Evolutionary conservation across 2,329 filamentous ascomycete species (phyloP), one percentile per base, ranked within the genome.

Genomic region (Chaetomiaceae sp.): DNA sequence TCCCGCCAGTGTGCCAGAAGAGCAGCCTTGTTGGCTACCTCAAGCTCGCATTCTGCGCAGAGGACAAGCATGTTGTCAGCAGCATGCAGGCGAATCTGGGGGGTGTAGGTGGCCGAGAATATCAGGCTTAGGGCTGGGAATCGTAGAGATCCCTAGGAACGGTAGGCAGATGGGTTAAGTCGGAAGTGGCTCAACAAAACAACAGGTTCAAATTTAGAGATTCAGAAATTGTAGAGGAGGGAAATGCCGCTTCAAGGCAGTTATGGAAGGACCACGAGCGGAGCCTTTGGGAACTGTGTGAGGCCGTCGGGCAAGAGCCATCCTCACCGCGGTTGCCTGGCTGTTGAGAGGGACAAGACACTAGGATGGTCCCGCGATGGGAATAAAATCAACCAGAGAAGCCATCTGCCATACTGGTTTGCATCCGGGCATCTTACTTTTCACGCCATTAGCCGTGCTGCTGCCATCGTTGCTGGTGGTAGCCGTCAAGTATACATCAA

Each of bases 1-100:
- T 53, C 49, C n/a, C 48, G 11, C 52, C 52, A 59, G 14, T 59
- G 57, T 3, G 21, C 27, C n/a, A 43, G 8, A 20, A 57, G 48
- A 16, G 38, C 48, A 18, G 27, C 33, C 21, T 42, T 16, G 37
- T 33, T 37, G 14, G 33, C 20, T 18, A 51, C 16, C 33, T 56
- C 38, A 16, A 53, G 14, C 6, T 46, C 29, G 40, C 51, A 54
- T 9, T 54, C 25, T 13, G 20, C n/a, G 25, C 50, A 56, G 11
- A 8, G 27, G 21, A 18, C 4, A 9, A 14, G 18, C 50, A 53
- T 53, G 10, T 27, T 30, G 29, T n/a, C 27, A n/a, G 32, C 21
- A 11, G 29, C 8, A 6, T 21, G 32, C 16, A 32, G 16, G 16
- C 20, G 29, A 29, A 18, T 11, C 16, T 11, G 20, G 18, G 34